Evolutionary conservation across 495 filamentous ascomycete genomes (phyloP).

Genomic region (Hyaloscypha variabilis): DNA sequence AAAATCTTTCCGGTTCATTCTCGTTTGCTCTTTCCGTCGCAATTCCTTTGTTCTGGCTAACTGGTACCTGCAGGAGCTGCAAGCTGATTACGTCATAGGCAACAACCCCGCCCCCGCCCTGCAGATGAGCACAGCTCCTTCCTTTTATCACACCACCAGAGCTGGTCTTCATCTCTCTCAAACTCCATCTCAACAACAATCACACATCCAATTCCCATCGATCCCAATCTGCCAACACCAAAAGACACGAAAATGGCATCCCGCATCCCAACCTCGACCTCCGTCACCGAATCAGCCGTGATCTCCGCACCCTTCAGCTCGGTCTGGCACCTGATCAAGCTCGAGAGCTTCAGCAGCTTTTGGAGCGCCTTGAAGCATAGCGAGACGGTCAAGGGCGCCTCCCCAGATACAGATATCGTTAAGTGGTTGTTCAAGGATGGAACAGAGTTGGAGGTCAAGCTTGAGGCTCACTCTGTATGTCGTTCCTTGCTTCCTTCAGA

Average conservation of each 20-base stretch:
- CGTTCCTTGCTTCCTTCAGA: neutral
- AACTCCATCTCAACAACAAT: too few relatives aligned
- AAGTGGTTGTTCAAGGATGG: conserved; percentile 69
- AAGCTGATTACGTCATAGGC: too few relatives aligned
- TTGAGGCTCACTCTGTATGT: conserved; percentile 68
- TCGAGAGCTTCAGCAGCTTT: conserved; percentile 61
- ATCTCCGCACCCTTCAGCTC: conserved; percentile 61
- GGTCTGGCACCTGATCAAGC: conserved; percentile 72
- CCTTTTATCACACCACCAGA: too few relatives aligned
- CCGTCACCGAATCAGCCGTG: conserved; percentile 64
- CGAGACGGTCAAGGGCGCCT: conserved; percentile 59
- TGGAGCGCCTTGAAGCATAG: conserved; percentile 58
- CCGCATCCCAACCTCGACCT: conserved; percentile 64
- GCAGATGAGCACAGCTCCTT: too few relatives aligned
- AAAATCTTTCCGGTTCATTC: too few relatives aligned
- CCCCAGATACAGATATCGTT: conserved; percentile 62
- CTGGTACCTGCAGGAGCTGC: too few relatives aligned
- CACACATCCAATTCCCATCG: too few relatives aligned
- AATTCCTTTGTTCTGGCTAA: too few relatives aligned
- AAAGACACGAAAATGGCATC: conserved; percentile 32
- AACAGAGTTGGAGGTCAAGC: conserved; percentile 65
- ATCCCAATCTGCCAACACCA: too few relatives aligned
- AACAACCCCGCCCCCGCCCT: too few relatives aligned
- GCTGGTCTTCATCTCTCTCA: too few relatives aligned
- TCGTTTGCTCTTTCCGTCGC: too few relatives aligned